Percentiles rank a stretch among this genome's conserved stretches.
Evolutionary conservation across 1,139 yeast species (phyloP).

Genomic region (Taphrina communis): DNA sequence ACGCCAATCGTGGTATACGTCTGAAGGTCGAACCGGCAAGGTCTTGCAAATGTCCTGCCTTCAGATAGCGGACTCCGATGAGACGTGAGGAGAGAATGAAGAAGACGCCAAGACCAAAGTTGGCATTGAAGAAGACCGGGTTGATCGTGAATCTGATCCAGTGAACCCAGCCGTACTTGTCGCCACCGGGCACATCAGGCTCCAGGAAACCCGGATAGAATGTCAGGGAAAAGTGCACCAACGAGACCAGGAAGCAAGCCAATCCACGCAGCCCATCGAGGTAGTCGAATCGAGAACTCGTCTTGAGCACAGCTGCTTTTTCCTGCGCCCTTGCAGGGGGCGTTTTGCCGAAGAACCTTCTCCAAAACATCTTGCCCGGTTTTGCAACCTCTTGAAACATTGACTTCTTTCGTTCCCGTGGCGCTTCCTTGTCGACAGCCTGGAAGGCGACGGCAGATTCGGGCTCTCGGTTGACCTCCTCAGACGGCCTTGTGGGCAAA

Average conservation of each 20-base stretch:
- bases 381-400: slow-evolving; percentile 10
- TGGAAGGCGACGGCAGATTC: slow-evolving; percentile 31
- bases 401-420: slow-evolving; percentile 24
- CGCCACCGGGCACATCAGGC: not conserved
- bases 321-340: not conserved
- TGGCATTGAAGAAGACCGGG: slow-evolving; percentile 38
- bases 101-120: slow-evolving; percentile 38
- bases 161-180: slow-evolving; percentile 25
- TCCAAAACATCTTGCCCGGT: slow-evolving; percentile 24
- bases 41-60: slow-evolving; percentile 27
- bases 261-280: slow-evolving; percentile 39
- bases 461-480: slow-evolving; percentile 17
- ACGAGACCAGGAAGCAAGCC: slow-evolving; percentile 34
- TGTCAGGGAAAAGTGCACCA: slow-evolving; percentile 33
- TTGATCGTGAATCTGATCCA: slow-evolving; percentile 24
- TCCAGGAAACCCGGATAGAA: slow-evolving; percentile 34
- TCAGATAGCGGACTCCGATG: slow-evolving; percentile 34
- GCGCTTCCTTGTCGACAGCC: not conserved
- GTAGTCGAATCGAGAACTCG: slow-evolving; percentile 24
- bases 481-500: slow-evolving; percentile 28
- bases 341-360: slow-evolving; percentile 14
- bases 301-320: not conserved
- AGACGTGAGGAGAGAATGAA: slow-evolving; percentile 37
- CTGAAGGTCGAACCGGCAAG: slow-evolving; percentile 37
- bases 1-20: slow-evolving; percentile 36